These are phyloP conservation scores for Brasilioporus rufonigricans DNA, from an alignment of 768 basidiomycete species.

Conservation along the genomic window DNA sequence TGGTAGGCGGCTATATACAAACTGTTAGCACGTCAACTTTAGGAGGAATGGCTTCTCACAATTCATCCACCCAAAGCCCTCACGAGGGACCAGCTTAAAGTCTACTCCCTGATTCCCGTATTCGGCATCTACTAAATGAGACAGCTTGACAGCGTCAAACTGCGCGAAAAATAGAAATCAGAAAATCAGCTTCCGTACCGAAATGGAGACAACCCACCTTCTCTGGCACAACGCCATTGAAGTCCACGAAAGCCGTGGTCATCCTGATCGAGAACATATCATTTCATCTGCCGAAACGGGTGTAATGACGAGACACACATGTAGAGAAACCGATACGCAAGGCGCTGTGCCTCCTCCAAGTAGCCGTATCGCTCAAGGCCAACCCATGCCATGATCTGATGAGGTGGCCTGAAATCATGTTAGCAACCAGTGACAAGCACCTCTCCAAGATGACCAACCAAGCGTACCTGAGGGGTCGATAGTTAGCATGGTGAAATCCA, in stretches of 20 bases:
- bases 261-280: slow-evolving; percentile 50
- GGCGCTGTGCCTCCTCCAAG: slow-evolving; percentile 85
- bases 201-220: slow-evolving; percentile 50
- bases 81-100: slow-evolving; percentile 95
- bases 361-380: slow-evolving; percentile 96
- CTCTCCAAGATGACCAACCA: slow-evolving; percentile 41
- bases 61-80: slow-evolving; percentile 99
- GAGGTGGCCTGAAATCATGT: slow-evolving; percentile 66
- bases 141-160: slow-evolving; percentile 96
- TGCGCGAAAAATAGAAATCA: slow-evolving; percentile 25
- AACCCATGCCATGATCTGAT: slow-evolving; percentile 99
- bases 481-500: slow-evolving; percentile 6
- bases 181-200: neutral
- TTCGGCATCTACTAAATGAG: slow-evolving; percentile 95
- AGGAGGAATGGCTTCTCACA: slow-evolving; percentile 43
- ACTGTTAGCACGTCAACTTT: slow-evolving; percentile 1
- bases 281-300: neutral
- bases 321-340: slow-evolving; percentile 97
- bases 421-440: slow-evolving; percentile 3
- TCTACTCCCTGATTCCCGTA: slow-evolving; percentile 96
- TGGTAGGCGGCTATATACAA: slow-evolving; percentile 78
- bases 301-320: slow-evolving; percentile 75
- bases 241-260: slow-evolving; percentile 93
- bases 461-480: slow-evolving; percentile 50
- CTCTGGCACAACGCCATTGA: slow-evolving; percentile 97